A percentile compares a stretch with the other conserved stretches of the same genome.
Evolutionary conservation across 805 yeast species (phyloP).

Genomic region (Metschnikowia colocasiae): DNA sequence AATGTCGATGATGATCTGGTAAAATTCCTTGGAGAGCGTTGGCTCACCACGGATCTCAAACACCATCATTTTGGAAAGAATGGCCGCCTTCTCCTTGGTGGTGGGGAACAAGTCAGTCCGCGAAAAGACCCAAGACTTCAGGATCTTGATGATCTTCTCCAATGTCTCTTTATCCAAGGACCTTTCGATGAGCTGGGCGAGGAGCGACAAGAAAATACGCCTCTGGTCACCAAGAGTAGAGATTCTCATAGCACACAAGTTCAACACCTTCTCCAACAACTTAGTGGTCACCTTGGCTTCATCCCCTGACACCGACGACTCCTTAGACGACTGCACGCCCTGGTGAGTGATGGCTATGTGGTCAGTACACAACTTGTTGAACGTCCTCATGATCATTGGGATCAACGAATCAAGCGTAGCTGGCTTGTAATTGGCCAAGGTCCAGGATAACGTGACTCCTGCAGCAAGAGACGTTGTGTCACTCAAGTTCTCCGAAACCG

Average conservation of each 20-base stretch:
- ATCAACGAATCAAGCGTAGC: constrained; percentile 69
- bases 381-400: constrained; percentile 77
- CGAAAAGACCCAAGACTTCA: constrained; percentile 86
- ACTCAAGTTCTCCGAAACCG: constrained; percentile 75
- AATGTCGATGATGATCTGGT: constrained; percentile 80
- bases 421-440: constrained; percentile 72
- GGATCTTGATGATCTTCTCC: constrained; percentile 69
- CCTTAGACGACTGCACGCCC: constrained; percentile 31
- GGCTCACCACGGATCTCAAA: constrained; percentile 87
- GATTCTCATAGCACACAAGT: constrained; percentile 75
- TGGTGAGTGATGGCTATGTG: constrained; percentile 65
- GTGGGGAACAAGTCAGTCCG: constrained; percentile 86
- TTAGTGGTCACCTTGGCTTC: constrained; percentile 80
- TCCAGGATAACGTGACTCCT: constrained; percentile 79
- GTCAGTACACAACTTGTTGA: constrained; percentile 85
- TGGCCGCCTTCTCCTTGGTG: constrained; percentile 92
- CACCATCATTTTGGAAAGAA: constrained; percentile 87
- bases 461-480: constrained; percentile 79
- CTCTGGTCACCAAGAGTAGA: constrained; percentile 91
- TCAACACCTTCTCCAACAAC: constrained; percentile 69
- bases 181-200: constrained; percentile 88
- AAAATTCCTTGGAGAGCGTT: constrained; percentile 70
- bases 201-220: constrained; percentile 75
- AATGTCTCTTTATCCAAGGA: constrained; percentile 75
- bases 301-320: constrained; percentile 45